Base-by-base conservation (phyloP, 2,329 filamentous ascomycete genomes). In the Trichoderma arundinaceum region DNA sequence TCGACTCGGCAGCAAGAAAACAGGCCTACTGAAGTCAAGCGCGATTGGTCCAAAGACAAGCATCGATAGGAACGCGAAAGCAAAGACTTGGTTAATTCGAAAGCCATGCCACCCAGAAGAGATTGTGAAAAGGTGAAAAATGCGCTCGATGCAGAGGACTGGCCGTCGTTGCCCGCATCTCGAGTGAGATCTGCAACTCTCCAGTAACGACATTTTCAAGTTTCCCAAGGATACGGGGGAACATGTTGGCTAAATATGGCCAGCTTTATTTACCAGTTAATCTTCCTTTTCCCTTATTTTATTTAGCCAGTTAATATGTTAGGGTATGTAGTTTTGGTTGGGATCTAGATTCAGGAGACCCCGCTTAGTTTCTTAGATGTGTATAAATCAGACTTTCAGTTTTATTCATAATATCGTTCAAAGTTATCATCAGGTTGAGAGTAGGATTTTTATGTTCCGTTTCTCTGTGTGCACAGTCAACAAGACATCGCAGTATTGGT, bases 111-210 rank as follows among this genome's bases (percentile, higher is more conserved):
- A 12, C 53, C 62, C 15, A n/a, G 32, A 53, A 59, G 51, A 15
- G 48, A 46, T 7, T 12, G 15, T 10, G 22, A 12, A 28, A 48
- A 59, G 44, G 54, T 13, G 48, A 35, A 65, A 39, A 46, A 5
- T 12, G 12, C 19, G 28, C 61, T 68, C 39, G 66, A 64, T 59
- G 69, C 64, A 8, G 68, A 73, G 1, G 70, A 74, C 13, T 76
- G 73, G 71, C 72, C 72, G 19, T 72, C 67, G 6, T 62, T 74
- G 43, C 70, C 71, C 32, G 66, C 63, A 41, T 70, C 72, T 53
- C 71, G 71, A 15, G 71, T 72, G n/a, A 69, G 71, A 8, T 72
- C 65, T 39, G 28, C 64, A 28, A 65, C 72, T 4, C 53, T 46
- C 13, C 69, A 72, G 33, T 64, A 43, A 43, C 4, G 10, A 8